Percentiles rank a stretch among this genome's conserved stretches.
These are phyloP conservation scores for Candida verbasci DNA, from an alignment of 805 yeast genomes.

Conservation along the genomic window DNA sequence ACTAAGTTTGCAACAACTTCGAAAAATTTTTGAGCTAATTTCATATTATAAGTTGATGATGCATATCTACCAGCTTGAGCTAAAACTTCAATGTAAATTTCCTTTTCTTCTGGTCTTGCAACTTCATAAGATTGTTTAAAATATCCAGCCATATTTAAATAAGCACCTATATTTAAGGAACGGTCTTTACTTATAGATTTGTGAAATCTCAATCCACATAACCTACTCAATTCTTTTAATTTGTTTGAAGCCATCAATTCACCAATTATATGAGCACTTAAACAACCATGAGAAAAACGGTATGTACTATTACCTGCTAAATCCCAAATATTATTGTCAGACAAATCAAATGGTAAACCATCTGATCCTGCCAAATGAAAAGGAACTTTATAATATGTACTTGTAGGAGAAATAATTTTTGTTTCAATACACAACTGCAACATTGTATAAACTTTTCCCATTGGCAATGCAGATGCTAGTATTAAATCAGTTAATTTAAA, in stretches of 20 bases:
- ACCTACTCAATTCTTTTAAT: conserved; percentile 27
- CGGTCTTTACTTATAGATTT: conserved; percentile 16
- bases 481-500: conserved; percentile 36
- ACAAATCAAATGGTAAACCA: conserved; percentile 23
- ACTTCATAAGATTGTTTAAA: conserved; percentile 31
- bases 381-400: conserved; percentile 45
- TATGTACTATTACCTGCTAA: conserved; percentile 33
- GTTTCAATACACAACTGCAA: conserved; percentile 29
- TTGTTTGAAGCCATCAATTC: conserved; percentile 21
- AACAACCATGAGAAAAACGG: conserved; percentile 36
- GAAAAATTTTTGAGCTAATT: conserved; percentile 37
- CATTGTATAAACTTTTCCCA: conserved; percentile 26
- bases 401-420: conserved; percentile 32
- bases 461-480: conserved; percentile 30
- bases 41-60: conserved; percentile 39
- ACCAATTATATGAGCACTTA: conserved; percentile 10
- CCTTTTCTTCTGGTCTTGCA: conserved; percentile 27
- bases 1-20: conserved; percentile 29
- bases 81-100: conserved; percentile 34
- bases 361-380: conserved; percentile 31
- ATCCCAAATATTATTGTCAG: conserved; percentile 25
- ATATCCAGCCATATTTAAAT: conserved; percentile 37
- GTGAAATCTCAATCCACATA: conserved; percentile 40
- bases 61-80: conserved; percentile 43
- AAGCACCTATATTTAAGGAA: conserved; percentile 16